phyloP scores from a whole-genome alignment of 2,329 filamentous ascomycete genomes.

The Paraphoma chrysanthemicola region DNA sequence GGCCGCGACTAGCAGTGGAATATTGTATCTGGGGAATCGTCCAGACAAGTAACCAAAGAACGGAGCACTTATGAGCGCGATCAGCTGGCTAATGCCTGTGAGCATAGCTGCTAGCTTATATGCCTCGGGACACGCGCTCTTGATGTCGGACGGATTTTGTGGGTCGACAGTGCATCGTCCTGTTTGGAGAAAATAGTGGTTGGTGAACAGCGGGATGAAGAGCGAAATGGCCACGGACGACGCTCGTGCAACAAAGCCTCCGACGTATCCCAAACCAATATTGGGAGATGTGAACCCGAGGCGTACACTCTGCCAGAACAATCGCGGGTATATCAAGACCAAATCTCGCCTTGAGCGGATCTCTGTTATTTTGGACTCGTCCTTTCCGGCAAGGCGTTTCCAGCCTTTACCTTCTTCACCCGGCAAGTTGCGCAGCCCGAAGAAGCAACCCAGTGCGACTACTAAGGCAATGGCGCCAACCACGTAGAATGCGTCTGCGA shows the following conservation, averaged over 20 bases:
- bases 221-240: constrained; percentile 95
- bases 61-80: constrained; percentile 84
- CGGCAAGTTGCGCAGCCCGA: constrained; percentile 72
- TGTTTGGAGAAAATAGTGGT: constrained; percentile 83
- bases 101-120: constrained; percentile 88
- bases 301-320: constrained; percentile 51
- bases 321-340: constrained; percentile 63
- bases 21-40: constrained; percentile 68
- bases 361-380: constrained; percentile 28
- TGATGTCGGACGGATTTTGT: constrained; percentile 67
- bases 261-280: constrained; percentile 87
- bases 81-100: constrained; percentile 86
- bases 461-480: constrained; percentile 75
- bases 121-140: constrained; percentile 81
- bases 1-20: constrained; percentile 76
- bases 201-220: constrained; percentile 92
- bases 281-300: constrained; percentile 77
- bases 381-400: constrained; percentile 48
- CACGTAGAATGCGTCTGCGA: constrained; percentile 86
- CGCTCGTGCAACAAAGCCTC: constrained; percentile 91
- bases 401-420: constrained; percentile 83
- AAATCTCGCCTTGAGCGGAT: constrained; percentile 54
- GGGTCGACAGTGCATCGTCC: constrained; percentile 73
- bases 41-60: constrained; percentile 87
- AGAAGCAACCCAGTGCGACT: constrained; percentile 76